Evolutionary conservation across 106 monocot species (phyloP).

Genomic region (Platanthera guangdongensis): DNA sequence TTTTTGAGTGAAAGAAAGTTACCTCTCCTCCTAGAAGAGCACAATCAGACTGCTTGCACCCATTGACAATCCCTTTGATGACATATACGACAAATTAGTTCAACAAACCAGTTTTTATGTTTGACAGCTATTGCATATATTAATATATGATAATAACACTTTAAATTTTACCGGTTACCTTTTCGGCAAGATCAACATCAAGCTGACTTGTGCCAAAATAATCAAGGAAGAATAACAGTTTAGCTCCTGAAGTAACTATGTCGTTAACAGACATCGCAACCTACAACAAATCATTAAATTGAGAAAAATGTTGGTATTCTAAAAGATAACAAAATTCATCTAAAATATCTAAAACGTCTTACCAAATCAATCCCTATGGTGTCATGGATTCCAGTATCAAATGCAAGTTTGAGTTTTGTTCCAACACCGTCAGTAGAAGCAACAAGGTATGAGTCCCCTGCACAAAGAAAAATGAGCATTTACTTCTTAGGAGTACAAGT

Average conservation of each 20-base stretch:
- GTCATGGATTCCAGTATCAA: constrained; percentile 91
- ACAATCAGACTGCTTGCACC: constrained; percentile 90
- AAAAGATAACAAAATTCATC: not conserved
- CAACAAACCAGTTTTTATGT: not conserved
- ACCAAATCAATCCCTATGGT: constrained; percentile 98
- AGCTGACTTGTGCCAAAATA: constrained; percentile 86
- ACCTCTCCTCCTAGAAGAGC: constrained; percentile 93
- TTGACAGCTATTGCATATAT: not conserved
- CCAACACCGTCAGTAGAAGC: constrained; percentile 98
- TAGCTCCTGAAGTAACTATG: constrained; percentile 95
- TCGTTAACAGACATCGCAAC: constrained; percentile 99
- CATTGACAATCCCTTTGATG: constrained; percentile 89
- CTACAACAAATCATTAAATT: constrained; percentile 19
- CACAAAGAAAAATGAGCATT: constrained; percentile 4
- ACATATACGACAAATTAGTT: constrained; percentile 31
- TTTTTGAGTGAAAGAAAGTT: constrained; percentile 1
- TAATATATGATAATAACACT: not conserved
- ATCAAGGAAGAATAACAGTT: constrained; percentile 90
- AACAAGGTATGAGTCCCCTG: constrained; percentile 93
- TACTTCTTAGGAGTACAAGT: not conserved
- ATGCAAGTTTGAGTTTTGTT: constrained; percentile 95
- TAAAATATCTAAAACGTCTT: constrained; percentile 2
- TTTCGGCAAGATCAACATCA: constrained; percentile 96
- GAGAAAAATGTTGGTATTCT: constrained; percentile 1
- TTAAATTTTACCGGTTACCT: constrained; percentile 25